Evolutionary conservation across 1,139 yeast species (phyloP), one percentile per base, ranked within the genome.

Genomic region (Groenewaldozyma sp.): DNA sequence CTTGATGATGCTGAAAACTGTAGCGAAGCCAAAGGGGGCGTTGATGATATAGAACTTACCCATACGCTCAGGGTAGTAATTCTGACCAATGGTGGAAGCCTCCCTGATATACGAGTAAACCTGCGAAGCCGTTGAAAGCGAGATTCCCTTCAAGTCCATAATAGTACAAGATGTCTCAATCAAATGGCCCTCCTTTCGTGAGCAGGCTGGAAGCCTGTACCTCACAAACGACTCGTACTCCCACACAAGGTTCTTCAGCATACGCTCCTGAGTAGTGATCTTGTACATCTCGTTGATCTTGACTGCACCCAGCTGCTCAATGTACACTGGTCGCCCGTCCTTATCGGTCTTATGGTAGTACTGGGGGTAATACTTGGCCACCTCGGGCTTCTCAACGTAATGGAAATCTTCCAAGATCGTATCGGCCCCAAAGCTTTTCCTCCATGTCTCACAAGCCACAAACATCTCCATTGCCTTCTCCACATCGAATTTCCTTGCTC

Each of bases 31-130:
- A 62, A 87, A 91, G 47, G 98, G 98, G 2, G 98, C 95, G 60
- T 91, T 91, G 65, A 91, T 84, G 56, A 88, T 70, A 67, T 86
- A 91, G 60, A 91, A 91, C 65, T 86, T 87, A 56, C 98, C 97
- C 97, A 91, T 88, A 66, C 98, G 82, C 70, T 91, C 98, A n/a
- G 98, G 98, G 63, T 91, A 91, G 65, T 82, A 91, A 69, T 91
- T 86, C 68, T 91, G 98, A 47, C 97, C 96, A 57, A 91, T 86
- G 54, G 74, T 69, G 17, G 95, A 83, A 21, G 98, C 96, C 64
- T 87, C 95, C 60, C 80, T 77, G 42, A 91, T 94, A 64, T 88
- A 91, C 20, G 81, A 71, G 53, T 87, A 71, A 36, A 91, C 98
- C 60, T 81, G 84, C 48, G 81, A 76, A 29, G 95, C 95, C 38